phyloP scores from a whole-genome alignment of 1,284 basidiomycete genomes.

The Ustilago sp. region DNA sequence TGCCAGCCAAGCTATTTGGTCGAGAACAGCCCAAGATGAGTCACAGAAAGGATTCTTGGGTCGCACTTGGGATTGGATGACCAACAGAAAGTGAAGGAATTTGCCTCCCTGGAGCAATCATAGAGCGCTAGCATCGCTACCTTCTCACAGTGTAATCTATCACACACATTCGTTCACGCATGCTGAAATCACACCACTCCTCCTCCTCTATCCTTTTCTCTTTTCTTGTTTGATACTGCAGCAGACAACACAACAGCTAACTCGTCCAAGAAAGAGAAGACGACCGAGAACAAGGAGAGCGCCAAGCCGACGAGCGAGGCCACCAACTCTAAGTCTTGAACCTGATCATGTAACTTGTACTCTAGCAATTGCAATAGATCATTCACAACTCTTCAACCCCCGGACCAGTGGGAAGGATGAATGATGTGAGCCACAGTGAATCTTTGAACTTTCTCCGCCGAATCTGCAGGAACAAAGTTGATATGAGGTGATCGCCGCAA shows the following conservation, averaged over 20 bases:
- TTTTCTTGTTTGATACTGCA: not conserved
- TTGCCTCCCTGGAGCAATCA: not conserved
- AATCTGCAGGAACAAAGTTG: not conserved
- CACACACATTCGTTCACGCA: conserved; percentile 6
- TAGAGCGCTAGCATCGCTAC: not conserved
- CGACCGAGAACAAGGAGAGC: conserved; percentile 7
- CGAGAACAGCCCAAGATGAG: conserved; percentile 1
- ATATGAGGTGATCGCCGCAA: not conserved
- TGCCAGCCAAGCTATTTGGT: not conserved
- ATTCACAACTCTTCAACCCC: not conserved
- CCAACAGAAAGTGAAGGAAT: conserved; percentile 11
- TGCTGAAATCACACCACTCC: conserved; percentile 42
- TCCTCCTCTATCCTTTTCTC: conserved; percentile 3
- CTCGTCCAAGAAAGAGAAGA: conserved; percentile 8
- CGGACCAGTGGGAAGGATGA: not conserved
- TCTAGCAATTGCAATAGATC: conserved; percentile 23
- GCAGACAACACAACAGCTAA: conserved; percentile 11
- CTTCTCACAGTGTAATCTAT: conserved; percentile 16
- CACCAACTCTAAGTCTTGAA: conserved; percentile 17
- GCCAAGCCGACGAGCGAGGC: conserved; percentile 14
- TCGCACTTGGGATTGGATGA: conserved; percentile 46
- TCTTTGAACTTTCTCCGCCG: not conserved
- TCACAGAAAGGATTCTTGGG: conserved; percentile 26
- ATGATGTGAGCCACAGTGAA: not conserved
- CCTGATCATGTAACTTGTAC: not conserved